These are phyloP conservation scores for Psilocybe azurescens DNA, from an alignment of 768 basidiomycete genomes.

Conservation along the genomic window DNA sequence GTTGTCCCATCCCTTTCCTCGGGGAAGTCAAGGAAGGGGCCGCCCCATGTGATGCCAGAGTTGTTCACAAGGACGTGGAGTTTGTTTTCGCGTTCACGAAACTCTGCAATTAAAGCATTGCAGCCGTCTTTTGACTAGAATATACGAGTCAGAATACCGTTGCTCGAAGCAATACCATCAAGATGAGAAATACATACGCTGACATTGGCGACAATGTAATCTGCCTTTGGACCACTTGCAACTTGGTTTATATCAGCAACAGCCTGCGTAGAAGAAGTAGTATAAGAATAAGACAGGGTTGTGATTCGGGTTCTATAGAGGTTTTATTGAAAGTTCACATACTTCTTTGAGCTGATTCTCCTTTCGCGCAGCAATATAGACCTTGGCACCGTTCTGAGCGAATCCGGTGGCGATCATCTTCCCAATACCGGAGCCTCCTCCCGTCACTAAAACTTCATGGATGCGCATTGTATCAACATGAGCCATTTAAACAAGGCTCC, in stretches of 20 bases:
- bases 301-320: neutral
- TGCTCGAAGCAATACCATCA: neutral
- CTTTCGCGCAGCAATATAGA: slow-evolving; percentile 90
- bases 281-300: neutral
- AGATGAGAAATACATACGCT: slow-evolving; percentile 49
- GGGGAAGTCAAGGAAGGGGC: slow-evolving; percentile 69
- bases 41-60: slow-evolving; percentile 82
- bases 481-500: neutral
- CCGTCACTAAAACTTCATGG: slow-evolving; percentile 72
- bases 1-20: slow-evolving; percentile 88
- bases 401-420: slow-evolving; percentile 85
- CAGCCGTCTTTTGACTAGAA: slow-evolving; percentile 84
- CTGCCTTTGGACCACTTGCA: slow-evolving; percentile 60
- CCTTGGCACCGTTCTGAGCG: slow-evolving; percentile 85
- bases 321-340: slow-evolving; percentile 21
- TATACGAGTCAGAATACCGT: slow-evolving; percentile 27
- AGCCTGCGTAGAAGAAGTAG: slow-evolving; percentile 37
- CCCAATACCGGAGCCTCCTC: slow-evolving; percentile 85
- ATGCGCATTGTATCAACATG: neutral
- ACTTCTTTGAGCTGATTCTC: slow-evolving; percentile 80
- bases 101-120: slow-evolving; percentile 68
- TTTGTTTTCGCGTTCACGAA: slow-evolving; percentile 72
- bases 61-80: slow-evolving; percentile 88
- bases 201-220: slow-evolving; percentile 79
- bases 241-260: slow-evolving; percentile 63